Evolutionary conservation across 1,284 basidiomycete species (phyloP).

Genomic region (Boletus calvinii): DNA sequence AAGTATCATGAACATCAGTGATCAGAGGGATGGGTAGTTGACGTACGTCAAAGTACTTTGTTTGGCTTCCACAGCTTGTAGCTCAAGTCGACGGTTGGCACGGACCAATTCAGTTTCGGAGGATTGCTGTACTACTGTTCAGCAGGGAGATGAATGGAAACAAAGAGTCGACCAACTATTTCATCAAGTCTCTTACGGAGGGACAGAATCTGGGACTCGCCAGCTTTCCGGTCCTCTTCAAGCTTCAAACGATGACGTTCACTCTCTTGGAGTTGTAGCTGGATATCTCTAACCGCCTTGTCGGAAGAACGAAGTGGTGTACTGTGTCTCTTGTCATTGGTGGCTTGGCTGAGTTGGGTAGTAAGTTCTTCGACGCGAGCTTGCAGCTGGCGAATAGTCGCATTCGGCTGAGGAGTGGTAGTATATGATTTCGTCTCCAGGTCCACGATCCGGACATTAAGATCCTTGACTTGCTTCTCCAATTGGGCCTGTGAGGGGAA

Average conservation of each 20-base stretch:
- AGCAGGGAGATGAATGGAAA: constrained; percentile 2
- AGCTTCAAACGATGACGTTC: constrained; percentile 59
- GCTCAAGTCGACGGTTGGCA: constrained; percentile 71
- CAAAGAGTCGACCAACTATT: constrained; percentile 38
- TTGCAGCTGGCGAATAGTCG: constrained; percentile 57
- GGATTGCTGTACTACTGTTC: constrained; percentile 55
- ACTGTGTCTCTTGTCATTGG: constrained; percentile 49
- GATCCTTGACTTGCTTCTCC: constrained; percentile 80
- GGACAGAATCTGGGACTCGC: constrained; percentile 54
- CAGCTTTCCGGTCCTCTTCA: constrained; percentile 62
- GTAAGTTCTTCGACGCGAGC: constrained; percentile 72
- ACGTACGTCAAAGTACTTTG: constrained; percentile 67
- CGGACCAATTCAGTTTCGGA: constrained; percentile 65
- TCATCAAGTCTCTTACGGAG: constrained; percentile 61
- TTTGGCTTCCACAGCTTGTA: constrained; percentile 71
- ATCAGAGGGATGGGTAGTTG: constrained; percentile 1
- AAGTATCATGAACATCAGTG: constrained; percentile 7
- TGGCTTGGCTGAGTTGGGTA: constrained; percentile 53
- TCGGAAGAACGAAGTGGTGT: constrained; percentile 51
- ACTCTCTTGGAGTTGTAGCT: constrained; percentile 55
- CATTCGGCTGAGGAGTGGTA: constrained; percentile 57
- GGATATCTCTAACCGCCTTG: constrained; percentile 52
- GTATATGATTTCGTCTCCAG: constrained; percentile 76
- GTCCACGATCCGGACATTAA: constrained; percentile 78
- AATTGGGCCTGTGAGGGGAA: constrained; percentile 58